A percentile compares a stretch with the other conserved stretches of the same genome.
These are phyloP conservation scores for Herpetospermum pedunculosum DNA, from an alignment of 306 rosid species.

Conservation along the genomic window DNA sequence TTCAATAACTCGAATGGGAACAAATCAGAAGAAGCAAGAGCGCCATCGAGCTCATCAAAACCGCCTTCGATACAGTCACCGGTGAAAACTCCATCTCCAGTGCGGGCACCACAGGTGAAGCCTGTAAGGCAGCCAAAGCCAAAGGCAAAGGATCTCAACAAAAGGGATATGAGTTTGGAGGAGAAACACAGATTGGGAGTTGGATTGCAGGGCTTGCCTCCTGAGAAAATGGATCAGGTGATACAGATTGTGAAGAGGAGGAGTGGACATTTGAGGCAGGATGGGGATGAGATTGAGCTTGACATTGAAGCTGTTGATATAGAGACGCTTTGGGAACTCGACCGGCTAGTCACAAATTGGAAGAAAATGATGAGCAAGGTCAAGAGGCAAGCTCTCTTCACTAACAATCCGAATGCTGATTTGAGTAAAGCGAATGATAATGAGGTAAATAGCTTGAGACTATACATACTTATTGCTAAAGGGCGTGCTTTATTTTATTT, in stretches of 20 bases:
- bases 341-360: constrained; percentile 79
- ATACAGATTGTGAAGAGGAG: constrained; percentile 83
- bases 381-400: constrained; percentile 73
- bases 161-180: constrained; percentile 85
- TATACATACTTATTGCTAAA: background rate
- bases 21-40: constrained; percentile 13
- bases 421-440: constrained; percentile 33
- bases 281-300: constrained; percentile 95
- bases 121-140: constrained; percentile 90
- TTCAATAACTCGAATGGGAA: constrained; percentile 15
- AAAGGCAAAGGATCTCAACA: constrained; percentile 80
- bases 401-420: constrained; percentile 12
- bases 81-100: constrained; percentile 49
- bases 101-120: constrained; percentile 45
- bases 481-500: background rate
- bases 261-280: constrained; percentile 86
- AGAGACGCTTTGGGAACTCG: constrained; percentile 99
- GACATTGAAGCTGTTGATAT: constrained; percentile 90
- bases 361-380: constrained; percentile 90
- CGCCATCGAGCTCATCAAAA: constrained; percentile 43
- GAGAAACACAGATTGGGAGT: constrained; percentile 83
- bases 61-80: constrained; percentile 51
- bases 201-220: constrained; percentile 83
- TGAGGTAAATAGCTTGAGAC: constrained; percentile 31
- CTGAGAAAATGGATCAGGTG: constrained; percentile 94